These are phyloP conservation scores for Pseudonitzschia multiseries DNA, from an alignment of 108 stramenopile genomes.

Conservation along the genomic window DNA sequence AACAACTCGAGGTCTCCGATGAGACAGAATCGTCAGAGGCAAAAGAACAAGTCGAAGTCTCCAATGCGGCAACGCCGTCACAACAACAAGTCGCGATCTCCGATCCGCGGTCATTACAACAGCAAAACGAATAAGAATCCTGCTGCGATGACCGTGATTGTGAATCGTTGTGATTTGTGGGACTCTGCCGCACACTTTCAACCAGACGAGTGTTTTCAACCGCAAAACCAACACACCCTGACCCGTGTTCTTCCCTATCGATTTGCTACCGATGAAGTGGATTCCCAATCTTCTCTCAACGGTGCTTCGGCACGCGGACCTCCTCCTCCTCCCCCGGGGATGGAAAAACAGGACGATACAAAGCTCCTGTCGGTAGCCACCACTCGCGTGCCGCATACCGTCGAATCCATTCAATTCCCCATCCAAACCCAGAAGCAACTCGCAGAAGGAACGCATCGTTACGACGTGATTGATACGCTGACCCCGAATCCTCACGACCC, in stretches of 20 bases:
- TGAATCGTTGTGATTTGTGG: constrained; percentile 48
- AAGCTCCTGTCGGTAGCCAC: constrained; percentile 21
- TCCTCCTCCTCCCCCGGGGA: background rate
- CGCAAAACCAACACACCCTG: constrained; percentile 14
- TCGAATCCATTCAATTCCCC: constrained; percentile 24
- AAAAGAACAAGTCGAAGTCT: constrained; percentile 37
- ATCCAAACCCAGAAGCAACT: background rate
- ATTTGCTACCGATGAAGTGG: background rate
- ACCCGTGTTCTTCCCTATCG: constrained; percentile 29
- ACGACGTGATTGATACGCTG: constrained; percentile 38
- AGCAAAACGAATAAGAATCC: constrained; percentile 21
- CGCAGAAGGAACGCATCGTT: background rate
- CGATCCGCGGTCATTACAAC: constrained; percentile 17
- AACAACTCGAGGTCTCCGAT: constrained; percentile 13
- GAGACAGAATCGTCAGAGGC: background rate
- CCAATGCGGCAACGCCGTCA: constrained; percentile 12
- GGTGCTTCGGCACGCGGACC: background rate
- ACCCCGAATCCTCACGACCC: constrained; percentile 72
- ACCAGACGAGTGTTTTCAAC: constrained; percentile 32
- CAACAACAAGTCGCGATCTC: constrained; percentile 24
- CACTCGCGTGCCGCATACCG: constrained; percentile 33
- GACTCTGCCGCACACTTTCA: constrained; percentile 46
- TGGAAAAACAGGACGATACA: background rate
- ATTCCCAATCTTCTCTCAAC: background rate
- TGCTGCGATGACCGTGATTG: constrained; percentile 54